Evolutionary conservation across 305 asterid genomes (phyloP).

Genomic region (Fraxinus greggii): DNA sequence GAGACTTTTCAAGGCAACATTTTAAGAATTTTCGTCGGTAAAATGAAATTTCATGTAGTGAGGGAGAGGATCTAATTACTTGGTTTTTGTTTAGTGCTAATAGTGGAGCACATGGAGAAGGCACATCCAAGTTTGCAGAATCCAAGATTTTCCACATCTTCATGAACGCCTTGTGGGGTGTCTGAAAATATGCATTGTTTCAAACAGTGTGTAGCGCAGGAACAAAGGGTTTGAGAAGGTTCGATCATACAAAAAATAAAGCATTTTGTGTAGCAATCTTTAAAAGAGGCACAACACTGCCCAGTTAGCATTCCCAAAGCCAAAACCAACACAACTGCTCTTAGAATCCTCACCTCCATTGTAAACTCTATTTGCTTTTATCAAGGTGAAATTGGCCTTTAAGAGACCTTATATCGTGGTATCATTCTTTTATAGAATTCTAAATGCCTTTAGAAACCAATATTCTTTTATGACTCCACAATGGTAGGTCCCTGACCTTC

Average conservation of each 20-base stretch:
- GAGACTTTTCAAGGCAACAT: neutral
- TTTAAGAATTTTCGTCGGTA: neutral
- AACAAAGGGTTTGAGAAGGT: constrained; percentile 72
- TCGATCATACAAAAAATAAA: constrained; percentile 80
- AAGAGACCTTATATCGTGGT: neutral
- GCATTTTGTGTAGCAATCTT: constrained; percentile 85
- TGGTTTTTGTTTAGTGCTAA: constrained; percentile 62
- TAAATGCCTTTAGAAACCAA: neutral
- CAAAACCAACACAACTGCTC: constrained; percentile 28
- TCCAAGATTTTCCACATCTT: constrained; percentile 37
- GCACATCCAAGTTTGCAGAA: constrained; percentile 96
- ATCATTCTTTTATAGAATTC: neutral
- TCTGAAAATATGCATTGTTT: constrained; percentile 75
- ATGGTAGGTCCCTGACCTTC: neutral
- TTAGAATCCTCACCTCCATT: constrained; percentile 31
- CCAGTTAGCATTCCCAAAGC: constrained; percentile 42
- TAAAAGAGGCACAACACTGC: constrained; percentile 51
- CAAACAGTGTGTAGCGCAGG: constrained; percentile 81
- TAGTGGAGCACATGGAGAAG: constrained; percentile 61
- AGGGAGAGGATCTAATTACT: constrained; percentile 37
- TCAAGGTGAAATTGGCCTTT: constrained; percentile 12
- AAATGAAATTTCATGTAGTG: neutral
- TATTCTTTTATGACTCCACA: neutral
- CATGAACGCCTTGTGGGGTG: constrained; percentile 24
- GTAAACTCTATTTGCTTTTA: neutral